Conservation (phyloP, 306 rosid genomes). For the Cyclanthera cordifolia region DNA sequence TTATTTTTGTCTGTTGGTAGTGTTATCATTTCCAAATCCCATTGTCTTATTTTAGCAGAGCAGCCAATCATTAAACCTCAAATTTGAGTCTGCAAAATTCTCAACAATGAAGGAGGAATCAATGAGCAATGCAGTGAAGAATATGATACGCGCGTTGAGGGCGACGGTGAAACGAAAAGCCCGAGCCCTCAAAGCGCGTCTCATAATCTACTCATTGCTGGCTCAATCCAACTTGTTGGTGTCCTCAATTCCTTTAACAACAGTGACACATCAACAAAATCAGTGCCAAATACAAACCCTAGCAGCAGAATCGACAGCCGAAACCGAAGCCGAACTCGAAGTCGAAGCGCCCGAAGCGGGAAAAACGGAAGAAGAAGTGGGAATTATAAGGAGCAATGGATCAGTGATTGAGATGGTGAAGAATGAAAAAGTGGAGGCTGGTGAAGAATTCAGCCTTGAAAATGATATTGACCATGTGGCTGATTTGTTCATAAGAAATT, state of each 20-base stretch:
- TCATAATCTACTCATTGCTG: conserved; percentile 37
- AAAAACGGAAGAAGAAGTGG: background rate
- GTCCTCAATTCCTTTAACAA: conserved; percentile 15
- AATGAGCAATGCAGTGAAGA: conserved; percentile 18
- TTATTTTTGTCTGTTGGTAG: no score
- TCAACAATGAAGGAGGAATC: conserved; percentile 27
- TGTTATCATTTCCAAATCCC: background rate
- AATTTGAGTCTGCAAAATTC: background rate
- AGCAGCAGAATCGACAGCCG: background rate
- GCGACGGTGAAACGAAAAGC: conserved; percentile 37
- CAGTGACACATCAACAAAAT: background rate
- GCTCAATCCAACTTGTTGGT: background rate
- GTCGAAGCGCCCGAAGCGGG: background rate
- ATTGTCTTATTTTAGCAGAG: background rate
- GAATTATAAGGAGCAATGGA: background rate
- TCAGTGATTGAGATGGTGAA: conserved; percentile 25
- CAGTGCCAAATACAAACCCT: background rate
- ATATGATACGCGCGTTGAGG: conserved; percentile 18
- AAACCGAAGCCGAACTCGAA: background rate
- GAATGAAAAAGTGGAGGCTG: conserved; percentile 21
- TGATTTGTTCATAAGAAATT: conserved; percentile 22
- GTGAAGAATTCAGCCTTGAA: conserved; percentile 21
- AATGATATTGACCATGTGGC: conserved; percentile 26
- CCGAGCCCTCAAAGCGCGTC: conserved; percentile 31
- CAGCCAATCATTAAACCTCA: background rate